Evolutionary conservation across 2,329 filamentous ascomycete genomes (phyloP).

Genomic region (Aspergillus aculeatus): DNA sequence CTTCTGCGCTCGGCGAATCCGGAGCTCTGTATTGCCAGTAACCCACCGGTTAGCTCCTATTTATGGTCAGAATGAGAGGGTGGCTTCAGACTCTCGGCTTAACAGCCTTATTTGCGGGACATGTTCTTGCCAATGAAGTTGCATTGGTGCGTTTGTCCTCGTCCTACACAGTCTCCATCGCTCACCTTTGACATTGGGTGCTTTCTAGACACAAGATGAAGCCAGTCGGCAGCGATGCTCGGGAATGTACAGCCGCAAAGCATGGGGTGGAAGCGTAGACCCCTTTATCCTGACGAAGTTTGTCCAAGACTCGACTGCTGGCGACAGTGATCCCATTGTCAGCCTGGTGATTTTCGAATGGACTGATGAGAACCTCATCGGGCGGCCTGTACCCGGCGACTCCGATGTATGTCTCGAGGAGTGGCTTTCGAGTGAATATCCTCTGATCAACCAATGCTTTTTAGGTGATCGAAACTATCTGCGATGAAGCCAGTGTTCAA

Average conservation of each 20-base stretch:
- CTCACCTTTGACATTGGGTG: conserved; percentile 7
- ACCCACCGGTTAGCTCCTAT: conserved; percentile 21
- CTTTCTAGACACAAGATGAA: conserved; percentile 67
- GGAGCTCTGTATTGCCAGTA: conserved; percentile 19
- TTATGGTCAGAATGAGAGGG: conserved; percentile 39
- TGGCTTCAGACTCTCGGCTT: conserved; percentile 39
- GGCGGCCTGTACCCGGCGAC: conserved; percentile 60
- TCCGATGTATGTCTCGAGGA: conserved; percentile 48
- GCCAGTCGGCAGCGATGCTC: conserved; percentile 78
- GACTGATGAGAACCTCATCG: conserved; percentile 78
- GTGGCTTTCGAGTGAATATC: background rate
- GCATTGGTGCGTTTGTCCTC: conserved; percentile 38
- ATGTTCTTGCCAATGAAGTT: conserved; percentile 46
- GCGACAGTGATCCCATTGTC: conserved; percentile 69
- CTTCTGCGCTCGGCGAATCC: conserved; percentile 17
- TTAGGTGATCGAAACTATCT: conserved; percentile 66
- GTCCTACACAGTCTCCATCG: background rate
- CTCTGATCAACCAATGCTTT: conserved; percentile 31
- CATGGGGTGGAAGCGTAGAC: conserved; percentile 84
- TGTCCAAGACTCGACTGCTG: conserved; percentile 57
- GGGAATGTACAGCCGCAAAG: conserved; percentile 90
- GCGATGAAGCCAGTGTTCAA: conserved; percentile 68
- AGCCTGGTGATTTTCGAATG: conserved; percentile 93
- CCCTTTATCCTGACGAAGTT: conserved; percentile 89
- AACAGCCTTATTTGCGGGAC: conserved; percentile 38